Evolutionary conservation across 2,329 filamentous ascomycete species (phyloP), one percentile per base, ranked within the genome.

Genomic region (Tolypocladium guangdongense): DNA sequence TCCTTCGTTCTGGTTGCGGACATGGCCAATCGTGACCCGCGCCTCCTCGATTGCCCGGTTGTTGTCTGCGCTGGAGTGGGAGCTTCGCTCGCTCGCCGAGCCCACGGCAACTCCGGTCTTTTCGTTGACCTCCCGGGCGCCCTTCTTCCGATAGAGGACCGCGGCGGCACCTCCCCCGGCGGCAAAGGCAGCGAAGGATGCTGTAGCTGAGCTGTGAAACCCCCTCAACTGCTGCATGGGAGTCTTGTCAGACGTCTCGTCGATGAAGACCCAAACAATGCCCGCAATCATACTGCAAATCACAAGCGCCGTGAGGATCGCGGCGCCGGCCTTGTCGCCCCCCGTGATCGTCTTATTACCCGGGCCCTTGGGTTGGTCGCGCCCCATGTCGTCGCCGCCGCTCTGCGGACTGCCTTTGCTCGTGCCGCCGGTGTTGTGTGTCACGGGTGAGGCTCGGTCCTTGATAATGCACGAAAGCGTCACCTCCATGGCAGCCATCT

Each of bases 401-500:
- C 70, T 73, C 6, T 65, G 64, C 3, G 76, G 70, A 53, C 78
- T 65, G 16, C 77, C 75, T 43, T 66, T 62, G 56, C 77, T 80
- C 16, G 75, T 86, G 27, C 84, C 84, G 50, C 84, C 85, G 1
- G 69, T 81, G 4, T 69, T 60, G 30, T 73, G 66, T 4, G 76
- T 80, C 41, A 77, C 68, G 0, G 77, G 75, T 1, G 68, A 63
- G 0, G 60, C 54, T 11, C 69, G 68, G 7, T 73, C 57, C 37
- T 72, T 60, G 50, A 86, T 78, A 64, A 84, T 73, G 60, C 81
- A 83, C 38, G 78, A 77, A 47, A 87, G 74, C 7, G 86, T 77
- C 11, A 86, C 74, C 61, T 87, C 82, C 64, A 88, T 71, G 2
- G 80, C 83, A 1, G 80, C 76, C 84, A 88, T 88, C 67, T 87